Evolutionary conservation across 2,329 filamentous ascomycete genomes (phyloP), one percentile per base, ranked within the genome.

Genomic region (Curvularia sp.): DNA sequence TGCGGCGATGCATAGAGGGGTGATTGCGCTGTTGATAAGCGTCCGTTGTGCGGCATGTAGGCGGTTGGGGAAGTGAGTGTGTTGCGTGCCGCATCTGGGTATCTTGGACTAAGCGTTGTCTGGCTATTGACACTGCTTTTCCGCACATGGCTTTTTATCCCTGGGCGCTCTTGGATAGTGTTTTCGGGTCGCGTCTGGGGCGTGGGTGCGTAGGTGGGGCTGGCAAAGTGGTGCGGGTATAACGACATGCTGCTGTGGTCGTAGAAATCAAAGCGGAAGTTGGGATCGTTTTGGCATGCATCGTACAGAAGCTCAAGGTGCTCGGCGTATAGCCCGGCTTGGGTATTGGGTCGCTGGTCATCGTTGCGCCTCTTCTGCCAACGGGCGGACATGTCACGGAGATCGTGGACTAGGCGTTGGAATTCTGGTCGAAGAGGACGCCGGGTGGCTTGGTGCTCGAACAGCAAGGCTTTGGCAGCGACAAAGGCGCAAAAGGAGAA

Each of bases 401-500:
- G 57, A 22, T 68, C 61, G 15, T 61, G 64, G 13, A 66, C 57
- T 15, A 75, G 52, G 10, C 56, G 62, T 12, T 68, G 57, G 26
- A 72, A 75, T 39, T 75, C 72, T 0, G 70, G 58, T 39, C 63
- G 62, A 5, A 74, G 55, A 4, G 67, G 46, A 28, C 50, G 59
- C 28, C 56, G 51, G 4, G 56, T 63, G 13, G 55, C 62, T 56
- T 72, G 68, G 24, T 69, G 64, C 20, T 68, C 69, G 42, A 70
- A 75, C 1, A 75, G 56, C 1, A 75, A 57, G 12, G 69, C 69
- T 49, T 75, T 75, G 5, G 73, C 73, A 4, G 72, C 72, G 9
- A 75, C 63, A 24, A 72, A 75, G 1, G 72, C 63, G 35, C 73
- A 75, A 31, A 75, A 75, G 9, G 70, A 63, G 35, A 75, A 75